These are phyloP conservation scores for Flaveria trinervia DNA, from an alignment of 129 eudicot species.

Conservation along the genomic window DNA sequence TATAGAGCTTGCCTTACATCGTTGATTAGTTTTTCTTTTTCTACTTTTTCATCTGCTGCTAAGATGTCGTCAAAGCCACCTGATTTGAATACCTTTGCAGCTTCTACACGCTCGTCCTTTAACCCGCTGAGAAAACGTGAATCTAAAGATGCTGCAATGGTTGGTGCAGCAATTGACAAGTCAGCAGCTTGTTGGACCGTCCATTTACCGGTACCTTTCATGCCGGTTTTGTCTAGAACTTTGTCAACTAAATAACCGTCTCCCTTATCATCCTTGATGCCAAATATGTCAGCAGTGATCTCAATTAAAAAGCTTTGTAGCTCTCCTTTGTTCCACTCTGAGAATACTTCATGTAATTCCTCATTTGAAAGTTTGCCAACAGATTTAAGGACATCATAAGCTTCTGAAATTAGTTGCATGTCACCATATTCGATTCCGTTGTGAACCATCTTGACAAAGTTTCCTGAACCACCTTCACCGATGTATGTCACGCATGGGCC, in stretches of 20 bases:
- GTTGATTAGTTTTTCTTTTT: slow-evolving; percentile 38
- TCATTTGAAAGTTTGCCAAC: slow-evolving; percentile 56
- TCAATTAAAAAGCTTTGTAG: slow-evolving; percentile 58
- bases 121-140: slow-evolving; percentile 62
- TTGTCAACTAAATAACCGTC: slow-evolving; percentile 65
- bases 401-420: slow-evolving; percentile 67
- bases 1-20: slow-evolving; percentile 51
- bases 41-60: slow-evolving; percentile 37
- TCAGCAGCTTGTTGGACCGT: slow-evolving; percentile 68
- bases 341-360: slow-evolving; percentile 47
- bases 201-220: slow-evolving; percentile 70
- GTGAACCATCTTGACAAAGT: slow-evolving; percentile 63
- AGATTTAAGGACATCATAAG: slow-evolving; percentile 61
- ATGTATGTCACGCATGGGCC: slow-evolving; percentile 67
- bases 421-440: slow-evolving; percentile 70
- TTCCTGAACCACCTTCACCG: slow-evolving; percentile 63
- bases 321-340: slow-evolving; percentile 69
- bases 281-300: slow-evolving; percentile 60
- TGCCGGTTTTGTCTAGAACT: slow-evolving; percentile 64
- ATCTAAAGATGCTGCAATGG: slow-evolving; percentile 58
- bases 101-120: slow-evolving; percentile 58
- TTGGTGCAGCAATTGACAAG: slow-evolving; percentile 59
- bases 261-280: slow-evolving; percentile 61
- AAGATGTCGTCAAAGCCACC: slow-evolving; percentile 43
- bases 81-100: slow-evolving; percentile 53